A percentile compares a stretch with the other conserved stretches of the same genome.
phyloP scores from a whole-genome alignment of 106 monocot genomes.

The Apostasia shenzhenica region DNA sequence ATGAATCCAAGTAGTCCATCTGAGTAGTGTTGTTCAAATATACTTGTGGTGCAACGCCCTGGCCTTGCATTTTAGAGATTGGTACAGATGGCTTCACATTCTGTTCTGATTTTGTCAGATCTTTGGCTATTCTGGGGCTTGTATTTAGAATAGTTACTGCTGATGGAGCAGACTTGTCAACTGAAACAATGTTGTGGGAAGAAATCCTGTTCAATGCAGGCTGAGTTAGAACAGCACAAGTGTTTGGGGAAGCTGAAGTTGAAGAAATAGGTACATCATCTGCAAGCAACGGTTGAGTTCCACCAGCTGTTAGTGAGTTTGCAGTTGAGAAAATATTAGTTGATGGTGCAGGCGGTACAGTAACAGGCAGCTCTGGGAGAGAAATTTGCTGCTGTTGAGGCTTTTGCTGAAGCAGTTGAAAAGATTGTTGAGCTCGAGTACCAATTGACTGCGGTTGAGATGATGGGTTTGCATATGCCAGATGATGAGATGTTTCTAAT shows the following conservation, averaged over 20 bases:
- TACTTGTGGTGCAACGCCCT: slow-evolving; percentile 24
- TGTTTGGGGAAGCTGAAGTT: slow-evolving; percentile 61
- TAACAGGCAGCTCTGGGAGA: slow-evolving; percentile 26
- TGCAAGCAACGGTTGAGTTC: slow-evolving; percentile 31
- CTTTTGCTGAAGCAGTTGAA: slow-evolving; percentile 36
- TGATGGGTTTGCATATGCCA: slow-evolving; percentile 24
- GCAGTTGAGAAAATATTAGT: slow-evolving; percentile 21
- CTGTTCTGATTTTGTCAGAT: slow-evolving; percentile 36
- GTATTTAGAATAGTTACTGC: slow-evolving; percentile 22
- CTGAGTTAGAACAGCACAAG: slow-evolving; percentile 38
- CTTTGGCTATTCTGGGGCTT: slow-evolving; percentile 20
- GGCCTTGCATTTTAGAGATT: slow-evolving; percentile 34
- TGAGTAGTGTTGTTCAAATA: slow-evolving; percentile 40
- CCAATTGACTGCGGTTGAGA: slow-evolving; percentile 34
- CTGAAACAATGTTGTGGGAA: slow-evolving; percentile 10
- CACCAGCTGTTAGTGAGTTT: slow-evolving; percentile 32
- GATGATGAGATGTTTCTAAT: slow-evolving; percentile 34
- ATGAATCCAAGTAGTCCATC: slow-evolving; percentile 72
- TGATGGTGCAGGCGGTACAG: slow-evolving; percentile 14
- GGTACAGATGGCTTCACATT: slow-evolving; percentile 39
- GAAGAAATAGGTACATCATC: slow-evolving; percentile 76
- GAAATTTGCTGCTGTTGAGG: slow-evolving; percentile 43
- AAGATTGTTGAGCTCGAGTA: slow-evolving; percentile 24
- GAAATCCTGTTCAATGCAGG: slow-evolving; percentile 24
- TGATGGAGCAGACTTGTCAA: slow-evolving; percentile 33